phyloP scores from a whole-genome alignment of 2,329 filamentous ascomycete species.

The Fusarium sp. region DNA sequence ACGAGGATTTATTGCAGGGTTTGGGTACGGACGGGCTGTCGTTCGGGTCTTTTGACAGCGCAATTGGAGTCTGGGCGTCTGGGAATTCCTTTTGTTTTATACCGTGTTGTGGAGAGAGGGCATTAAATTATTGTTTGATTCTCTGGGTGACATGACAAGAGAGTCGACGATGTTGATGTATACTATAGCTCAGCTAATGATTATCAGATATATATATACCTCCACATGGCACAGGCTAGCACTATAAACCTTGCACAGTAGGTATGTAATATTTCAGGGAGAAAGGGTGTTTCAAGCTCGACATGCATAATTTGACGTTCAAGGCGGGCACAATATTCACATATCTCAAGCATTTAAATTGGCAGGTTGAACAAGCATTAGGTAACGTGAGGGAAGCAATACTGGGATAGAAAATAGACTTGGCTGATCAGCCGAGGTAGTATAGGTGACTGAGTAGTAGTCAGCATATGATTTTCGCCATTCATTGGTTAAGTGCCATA shows the following conservation, averaged over 20 bases:
- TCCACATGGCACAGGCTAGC: not conserved
- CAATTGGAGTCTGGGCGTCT: conserved; percentile 40
- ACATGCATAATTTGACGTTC: not conserved
- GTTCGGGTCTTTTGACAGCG: conserved; percentile 16
- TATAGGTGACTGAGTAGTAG: not conserved
- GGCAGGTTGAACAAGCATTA: not conserved
- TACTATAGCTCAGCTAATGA: conserved; percentile 27
- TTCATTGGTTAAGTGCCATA: conserved; percentile 1
- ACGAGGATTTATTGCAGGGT: conserved; percentile 21
- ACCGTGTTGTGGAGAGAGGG: conserved; percentile 2
- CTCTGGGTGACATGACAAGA: not conserved
- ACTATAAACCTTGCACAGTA: not conserved
- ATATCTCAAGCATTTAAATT: too few species aligned
- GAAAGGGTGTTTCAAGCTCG: not conserved
- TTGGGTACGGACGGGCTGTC: conserved; percentile 30
- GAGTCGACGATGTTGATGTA: conserved; percentile 17
- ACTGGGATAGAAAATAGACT: not conserved
- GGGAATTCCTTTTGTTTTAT: conserved; percentile 25
- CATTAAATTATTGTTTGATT: not conserved
- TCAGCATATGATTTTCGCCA: conserved; percentile 1
- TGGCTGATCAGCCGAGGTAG: conserved; percentile 14
- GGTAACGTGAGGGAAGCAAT: not conserved
- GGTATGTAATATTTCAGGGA: not conserved
- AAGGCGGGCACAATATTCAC: not conserved
- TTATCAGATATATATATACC: conserved; percentile 21